Evolutionary conservation across 2,329 filamentous ascomycete species (phyloP).

Genomic region (Calonectria pteridis): DNA sequence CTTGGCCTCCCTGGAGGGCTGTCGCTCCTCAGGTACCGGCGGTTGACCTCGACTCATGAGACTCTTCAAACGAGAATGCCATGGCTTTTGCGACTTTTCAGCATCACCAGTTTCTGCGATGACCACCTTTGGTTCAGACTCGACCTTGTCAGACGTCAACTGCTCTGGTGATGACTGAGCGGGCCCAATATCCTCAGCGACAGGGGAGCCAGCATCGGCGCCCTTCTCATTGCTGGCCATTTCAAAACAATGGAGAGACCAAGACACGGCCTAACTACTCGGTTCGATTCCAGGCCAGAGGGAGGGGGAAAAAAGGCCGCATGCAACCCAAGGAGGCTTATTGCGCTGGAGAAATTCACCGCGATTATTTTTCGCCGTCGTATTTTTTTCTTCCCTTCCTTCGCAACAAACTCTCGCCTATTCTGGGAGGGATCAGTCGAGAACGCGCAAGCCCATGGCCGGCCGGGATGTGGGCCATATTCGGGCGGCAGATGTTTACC

Average conservation of each 20-base stretch:
- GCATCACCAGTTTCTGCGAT: not conserved
- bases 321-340: not conserved
- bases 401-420: not conserved
- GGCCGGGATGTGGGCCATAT: constrained; percentile 28
- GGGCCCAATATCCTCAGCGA: not conserved
- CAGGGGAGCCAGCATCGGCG: not conserved
- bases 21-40: not conserved
- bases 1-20: not conserved
- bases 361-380: not conserved
- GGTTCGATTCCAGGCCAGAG: not conserved
- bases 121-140: not conserved
- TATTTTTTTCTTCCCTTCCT: not conserved
- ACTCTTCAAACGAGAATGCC: not conserved
- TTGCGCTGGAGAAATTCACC: not conserved
- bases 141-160: not conserved
- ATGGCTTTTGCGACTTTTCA: not conserved
- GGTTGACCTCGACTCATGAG: not conserved
- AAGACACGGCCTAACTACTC: not conserved
- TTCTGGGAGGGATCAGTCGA: constrained; percentile 11
- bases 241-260: not conserved
- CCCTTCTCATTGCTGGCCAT: constrained; percentile 8
- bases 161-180: not conserved
- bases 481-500: not conserved
- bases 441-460: constrained; percentile 4
- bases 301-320: not conserved